Conservation (phyloP, 2,329 filamentous ascomycete species). For the Ophidiomyces ophidiicola region DNA sequence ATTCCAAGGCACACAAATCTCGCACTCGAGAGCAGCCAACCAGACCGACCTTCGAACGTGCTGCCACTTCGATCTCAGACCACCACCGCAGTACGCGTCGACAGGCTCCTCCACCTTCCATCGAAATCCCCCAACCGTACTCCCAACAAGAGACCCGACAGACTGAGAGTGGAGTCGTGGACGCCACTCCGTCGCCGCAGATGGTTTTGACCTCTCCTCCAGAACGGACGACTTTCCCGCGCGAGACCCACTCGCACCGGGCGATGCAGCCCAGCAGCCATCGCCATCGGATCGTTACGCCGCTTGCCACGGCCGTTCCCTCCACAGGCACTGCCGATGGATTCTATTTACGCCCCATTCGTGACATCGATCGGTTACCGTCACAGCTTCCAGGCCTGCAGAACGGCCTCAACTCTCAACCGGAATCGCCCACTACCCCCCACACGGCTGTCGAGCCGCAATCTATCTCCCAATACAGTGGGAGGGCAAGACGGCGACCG, state of each 20-base stretch:
- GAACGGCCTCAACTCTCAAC: slow-evolving; percentile 67
- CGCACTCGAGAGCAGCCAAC: slow-evolving; percentile 22
- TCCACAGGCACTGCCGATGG: slow-evolving; percentile 57
- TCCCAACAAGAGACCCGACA: slow-evolving; percentile 37
- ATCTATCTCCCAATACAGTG: slow-evolving; percentile 42
- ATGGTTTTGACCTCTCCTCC: slow-evolving; percentile 59
- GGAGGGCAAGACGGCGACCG: slow-evolving; percentile 56
- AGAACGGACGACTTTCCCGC: slow-evolving; percentile 54
- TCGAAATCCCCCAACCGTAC: slow-evolving; percentile 57
- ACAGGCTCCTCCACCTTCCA: slow-evolving; percentile 70
- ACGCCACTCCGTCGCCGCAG: slow-evolving; percentile 50
- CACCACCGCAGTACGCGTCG: slow-evolving; percentile 54
- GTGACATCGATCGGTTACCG: slow-evolving; percentile 68
- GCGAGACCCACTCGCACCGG: slow-evolving; percentile 41
- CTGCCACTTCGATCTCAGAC: slow-evolving; percentile 43
- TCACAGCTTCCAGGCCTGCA: slow-evolving; percentile 65
- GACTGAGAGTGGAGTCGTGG: slow-evolving; percentile 42
- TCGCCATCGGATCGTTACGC: slow-evolving; percentile 49
- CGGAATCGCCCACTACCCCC: slow-evolving; percentile 80
- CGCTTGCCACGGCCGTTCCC: slow-evolving; percentile 54
- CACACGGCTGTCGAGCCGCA: slow-evolving; percentile 52
- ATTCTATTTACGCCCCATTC: slow-evolving; percentile 63
- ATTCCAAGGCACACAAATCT: slow-evolving; percentile 22
- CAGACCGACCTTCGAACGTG: slow-evolving; percentile 32
- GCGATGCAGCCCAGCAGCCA: slow-evolving; percentile 35